A percentile compares a stretch with the other conserved stretches of the same genome.
Evolutionary conservation across 352 stramenopile species (phyloP).

Genomic region (Phytopythium aichiense): DNA sequence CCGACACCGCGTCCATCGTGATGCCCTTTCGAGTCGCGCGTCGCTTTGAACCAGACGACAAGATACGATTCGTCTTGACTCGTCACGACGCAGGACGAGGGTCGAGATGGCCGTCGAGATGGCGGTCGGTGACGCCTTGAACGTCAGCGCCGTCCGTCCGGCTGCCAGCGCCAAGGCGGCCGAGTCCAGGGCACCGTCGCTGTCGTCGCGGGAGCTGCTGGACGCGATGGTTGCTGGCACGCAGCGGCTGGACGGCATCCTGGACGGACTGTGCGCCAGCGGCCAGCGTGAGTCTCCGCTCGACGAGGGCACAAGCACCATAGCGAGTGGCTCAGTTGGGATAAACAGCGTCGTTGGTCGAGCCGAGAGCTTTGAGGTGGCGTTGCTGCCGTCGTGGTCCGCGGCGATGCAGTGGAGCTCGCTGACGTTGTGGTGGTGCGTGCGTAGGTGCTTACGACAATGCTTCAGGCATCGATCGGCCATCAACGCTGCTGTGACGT

Average conservation of each 20-base stretch:
- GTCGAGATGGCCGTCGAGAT: not conserved
- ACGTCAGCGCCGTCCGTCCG: not conserved
- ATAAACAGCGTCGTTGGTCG: not conserved
- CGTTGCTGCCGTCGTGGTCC: not conserved
- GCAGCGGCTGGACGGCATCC: conserved; percentile 40
- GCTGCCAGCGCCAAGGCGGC: not conserved
- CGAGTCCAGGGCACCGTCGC: not conserved
- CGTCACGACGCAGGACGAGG: not conserved
- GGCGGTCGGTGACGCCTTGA: not conserved
- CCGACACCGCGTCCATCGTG: not conserved
- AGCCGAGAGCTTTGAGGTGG: not conserved
- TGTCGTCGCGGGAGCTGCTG: conserved; percentile 9
- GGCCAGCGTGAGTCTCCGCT: conserved; percentile 1
- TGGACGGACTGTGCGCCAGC: conserved; percentile 34
- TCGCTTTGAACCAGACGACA: not conserved
- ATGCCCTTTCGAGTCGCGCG: not conserved
- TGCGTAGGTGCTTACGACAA: not conserved
- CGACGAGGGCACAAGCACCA: not conserved
- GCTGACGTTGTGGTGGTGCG: not conserved
- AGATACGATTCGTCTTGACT: not conserved
- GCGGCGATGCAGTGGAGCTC: not conserved
- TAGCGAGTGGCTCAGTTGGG: not conserved
- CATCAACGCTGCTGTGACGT: not conserved
- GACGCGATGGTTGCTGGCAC: conserved; percentile 24
- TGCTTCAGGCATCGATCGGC: not conserved